Base-by-base conservation (phyloP, 1,284 basidiomycete species). In the Puccinia triticina region DNA sequence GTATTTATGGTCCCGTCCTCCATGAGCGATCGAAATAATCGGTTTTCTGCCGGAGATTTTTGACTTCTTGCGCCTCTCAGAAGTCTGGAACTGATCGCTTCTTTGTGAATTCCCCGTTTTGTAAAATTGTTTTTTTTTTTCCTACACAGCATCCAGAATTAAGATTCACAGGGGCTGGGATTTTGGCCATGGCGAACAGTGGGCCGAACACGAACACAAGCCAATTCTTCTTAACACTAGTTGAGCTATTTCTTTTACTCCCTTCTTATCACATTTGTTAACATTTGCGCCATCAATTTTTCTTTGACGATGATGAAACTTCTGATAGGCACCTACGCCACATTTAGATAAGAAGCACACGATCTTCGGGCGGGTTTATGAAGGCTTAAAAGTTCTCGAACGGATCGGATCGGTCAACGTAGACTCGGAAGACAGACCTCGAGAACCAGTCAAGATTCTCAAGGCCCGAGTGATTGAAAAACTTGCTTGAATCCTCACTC, bases 391-490 rank as follows among this genome's bases (percentile, higher is more conserved):
- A 53, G 83, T 84, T 11, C 82, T 84, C 23, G 73, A 84, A 66
- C 67, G 83, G 57, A 84, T 84, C 72, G 83, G 84, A 29, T 84
- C 84, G 59, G 86, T 86, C 16, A 83, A 83, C 67, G 86, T 85
- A 64, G 83, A 84, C 32, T 76, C 69, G 40, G 84, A 84, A 59
- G 86, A 87, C 50, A 59, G 83, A 55, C 80, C 80, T 11, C 40
- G 64, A 57, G 80, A 82, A 32, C 55, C 57, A 14, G 82, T 83
- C 11, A 83, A 83, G 37, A 83, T 83, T n/a, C 77, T 78, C 43
- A 67, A 72, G 34, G 75, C 82, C 32, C 26, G 59, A 50, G 48
- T 67, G 23, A 29, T 82, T n/a, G 59, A 77, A 37, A 57, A 77
- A 32, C 43, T 8, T 21, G n/a, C 61, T 74, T 57, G 48, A 48